Conservation (phyloP, 2,329 filamentous ascomycete species). For the Arthrobotrys megalospora region DNA sequence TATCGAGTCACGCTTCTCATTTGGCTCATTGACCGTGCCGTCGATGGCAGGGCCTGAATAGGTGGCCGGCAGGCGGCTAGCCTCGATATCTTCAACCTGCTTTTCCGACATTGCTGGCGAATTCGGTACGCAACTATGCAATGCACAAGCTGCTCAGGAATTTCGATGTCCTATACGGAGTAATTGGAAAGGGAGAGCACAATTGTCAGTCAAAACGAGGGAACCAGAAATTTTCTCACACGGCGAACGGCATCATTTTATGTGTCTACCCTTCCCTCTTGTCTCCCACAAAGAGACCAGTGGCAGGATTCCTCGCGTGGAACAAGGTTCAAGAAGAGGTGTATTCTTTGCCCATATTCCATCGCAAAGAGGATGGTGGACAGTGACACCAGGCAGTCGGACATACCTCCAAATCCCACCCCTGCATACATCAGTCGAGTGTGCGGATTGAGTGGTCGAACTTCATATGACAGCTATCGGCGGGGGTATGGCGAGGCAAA, state of each 20-base stretch:
- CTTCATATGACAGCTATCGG: constrained; percentile 49
- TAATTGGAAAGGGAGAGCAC: constrained; percentile 36
- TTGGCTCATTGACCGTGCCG: constrained; percentile 28
- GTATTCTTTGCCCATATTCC: constrained; percentile 32
- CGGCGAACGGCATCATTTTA: constrained; percentile 35
- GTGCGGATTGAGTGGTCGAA: constrained; percentile 25
- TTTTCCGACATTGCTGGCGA: constrained; percentile 52
- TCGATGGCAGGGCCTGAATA: constrained; percentile 35
- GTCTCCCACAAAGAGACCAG: constrained; percentile 1
- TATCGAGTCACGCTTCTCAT: constrained; percentile 42
- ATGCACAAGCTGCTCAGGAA: constrained; percentile 23
- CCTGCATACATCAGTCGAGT: constrained; percentile 39
- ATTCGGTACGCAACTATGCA: constrained; percentile 31
- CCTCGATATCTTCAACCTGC: constrained; percentile 56
- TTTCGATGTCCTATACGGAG: constrained; percentile 28
- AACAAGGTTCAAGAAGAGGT: constrained; percentile 44
- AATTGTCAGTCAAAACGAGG: constrained; percentile 40
- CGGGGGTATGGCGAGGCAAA: constrained; percentile 44
- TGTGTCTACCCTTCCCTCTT: constrained; percentile 28
- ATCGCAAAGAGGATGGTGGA: constrained; percentile 58
- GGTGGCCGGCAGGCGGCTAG: constrained; percentile 30
- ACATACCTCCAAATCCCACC: constrained; percentile 51
- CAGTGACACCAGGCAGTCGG: constrained; percentile 21
- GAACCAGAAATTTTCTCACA: constrained; percentile 26
- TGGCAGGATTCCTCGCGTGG: constrained; percentile 35